Evolutionary conservation across 345 rosid species (phyloP).

Genomic region (Pistacia vera): DNA sequence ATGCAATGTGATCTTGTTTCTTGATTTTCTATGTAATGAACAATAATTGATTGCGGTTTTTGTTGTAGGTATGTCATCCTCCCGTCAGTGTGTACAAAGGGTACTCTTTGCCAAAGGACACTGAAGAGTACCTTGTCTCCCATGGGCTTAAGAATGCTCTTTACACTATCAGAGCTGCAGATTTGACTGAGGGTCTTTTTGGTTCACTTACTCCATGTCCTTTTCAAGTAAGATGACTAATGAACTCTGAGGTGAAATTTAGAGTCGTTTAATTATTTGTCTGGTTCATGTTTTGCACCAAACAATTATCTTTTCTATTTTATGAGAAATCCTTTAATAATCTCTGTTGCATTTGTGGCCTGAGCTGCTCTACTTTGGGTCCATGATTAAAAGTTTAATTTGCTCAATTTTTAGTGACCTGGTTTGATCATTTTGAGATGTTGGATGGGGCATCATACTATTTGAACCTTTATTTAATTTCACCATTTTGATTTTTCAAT

Average conservation of each 20-base stretch:
- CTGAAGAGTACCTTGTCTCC: slow-evolving; percentile 62
- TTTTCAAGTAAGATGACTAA: slow-evolving; percentile 49
- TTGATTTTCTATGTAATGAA: not conserved
- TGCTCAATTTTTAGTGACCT: not conserved
- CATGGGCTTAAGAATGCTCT: slow-evolving; percentile 78
- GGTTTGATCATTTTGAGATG: slow-evolving; percentile 9
- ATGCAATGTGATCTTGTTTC: not conserved
- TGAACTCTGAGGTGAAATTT: slow-evolving; percentile 8
- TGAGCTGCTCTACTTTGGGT: not conserved
- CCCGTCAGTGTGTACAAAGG: slow-evolving; percentile 91
- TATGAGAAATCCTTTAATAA: not conserved
- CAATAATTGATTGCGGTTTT: not conserved
- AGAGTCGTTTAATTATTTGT: not conserved
- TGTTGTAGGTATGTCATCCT: slow-evolving; percentile 70
- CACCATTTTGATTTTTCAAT: not conserved
- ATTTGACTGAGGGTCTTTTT: slow-evolving; percentile 77
- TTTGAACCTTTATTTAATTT: not conserved
- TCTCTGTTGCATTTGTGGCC: not conserved
- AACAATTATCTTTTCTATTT: not conserved
- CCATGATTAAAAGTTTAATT: not conserved
- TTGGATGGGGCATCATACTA: not conserved
- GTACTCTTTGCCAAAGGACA: slow-evolving; percentile 52
- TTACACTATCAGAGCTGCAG: slow-evolving; percentile 69
- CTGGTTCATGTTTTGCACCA: not conserved
- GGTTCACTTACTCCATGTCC: slow-evolving; percentile 72